Evolutionary conservation across 2,329 filamentous ascomycete species (phyloP).

Genomic region (Trichoderma asperellum): DNA sequence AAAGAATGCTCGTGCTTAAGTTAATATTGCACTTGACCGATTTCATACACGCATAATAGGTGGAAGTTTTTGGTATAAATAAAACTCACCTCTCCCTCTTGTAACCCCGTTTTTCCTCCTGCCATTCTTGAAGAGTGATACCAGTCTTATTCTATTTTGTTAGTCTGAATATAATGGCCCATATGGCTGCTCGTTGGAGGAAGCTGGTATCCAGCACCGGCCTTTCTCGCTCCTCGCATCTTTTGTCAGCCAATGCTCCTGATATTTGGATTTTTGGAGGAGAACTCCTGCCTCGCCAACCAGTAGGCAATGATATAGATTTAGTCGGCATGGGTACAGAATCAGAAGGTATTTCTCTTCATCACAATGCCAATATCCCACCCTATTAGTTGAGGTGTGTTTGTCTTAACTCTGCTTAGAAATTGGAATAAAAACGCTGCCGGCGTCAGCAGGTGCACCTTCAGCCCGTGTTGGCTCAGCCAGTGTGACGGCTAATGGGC

Average conservation of each 20-base stretch:
- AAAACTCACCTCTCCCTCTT: neutral
- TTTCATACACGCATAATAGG: neutral
- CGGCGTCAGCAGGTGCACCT: neutral
- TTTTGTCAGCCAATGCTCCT: neutral
- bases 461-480: neutral
- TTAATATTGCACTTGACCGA: neutral
- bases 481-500: neutral
- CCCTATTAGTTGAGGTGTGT: neutral
- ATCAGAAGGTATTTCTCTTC: neutral
- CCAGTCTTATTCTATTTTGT: neutral
- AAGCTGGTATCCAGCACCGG: neutral
- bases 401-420: neutral
- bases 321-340: no score
- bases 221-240: neutral
- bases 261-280: neutral
- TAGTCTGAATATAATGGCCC: neutral
- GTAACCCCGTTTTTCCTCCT: neutral
- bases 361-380: neutral
- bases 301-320: neutral
- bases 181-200: neutral
- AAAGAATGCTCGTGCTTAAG: neutral
- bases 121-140: neutral
- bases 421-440: neutral
- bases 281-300: neutral
- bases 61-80: neutral